A percentile compares a stretch with the other conserved stretches of the same genome.
Conservation (phyloP, 2,329 filamentous ascomycete genomes). For the Aspergillus brasiliensis region DNA sequence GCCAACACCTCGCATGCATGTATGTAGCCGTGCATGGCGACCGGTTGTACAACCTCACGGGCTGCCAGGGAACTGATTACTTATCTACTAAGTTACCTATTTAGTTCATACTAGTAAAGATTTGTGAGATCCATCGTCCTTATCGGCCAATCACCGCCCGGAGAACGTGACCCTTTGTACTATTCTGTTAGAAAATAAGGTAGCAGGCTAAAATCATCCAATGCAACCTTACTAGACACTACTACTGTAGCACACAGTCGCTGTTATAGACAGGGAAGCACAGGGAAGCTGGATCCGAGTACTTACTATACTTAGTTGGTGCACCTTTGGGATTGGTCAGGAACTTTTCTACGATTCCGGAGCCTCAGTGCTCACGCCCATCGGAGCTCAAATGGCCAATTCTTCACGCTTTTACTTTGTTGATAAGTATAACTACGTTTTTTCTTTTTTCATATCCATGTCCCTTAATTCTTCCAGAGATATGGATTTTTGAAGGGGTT, state of each 20-base stretch:
- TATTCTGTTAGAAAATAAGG: neutral
- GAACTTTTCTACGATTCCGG: no score
- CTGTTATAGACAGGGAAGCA: no score
- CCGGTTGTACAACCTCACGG: neutral
- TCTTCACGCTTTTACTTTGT: no score
- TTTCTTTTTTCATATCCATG: no score
- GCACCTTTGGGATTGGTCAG: no score
- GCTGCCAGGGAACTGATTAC: neutral
- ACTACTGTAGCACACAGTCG: neutral
- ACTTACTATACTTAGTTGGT: neutral
- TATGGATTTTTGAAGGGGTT: no score
- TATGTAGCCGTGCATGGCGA: conserved; percentile 1
- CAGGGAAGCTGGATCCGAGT: no score
- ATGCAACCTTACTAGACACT: neutral
- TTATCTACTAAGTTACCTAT: no score
- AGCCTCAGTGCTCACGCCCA: no score
- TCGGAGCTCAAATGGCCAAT: no score
- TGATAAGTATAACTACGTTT: no score
- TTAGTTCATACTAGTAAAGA: no score
- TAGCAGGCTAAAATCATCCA: neutral
- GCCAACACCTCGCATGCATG: conserved; percentile 1
- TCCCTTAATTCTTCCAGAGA: neutral
- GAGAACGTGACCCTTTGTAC: neutral
- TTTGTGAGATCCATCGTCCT: neutral
- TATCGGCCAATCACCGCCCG: neutral